These are phyloP conservation scores for Hymenoscyphus infarciens DNA, from an alignment of 2,329 filamentous ascomycete genomes.

Conservation along the genomic window DNA sequence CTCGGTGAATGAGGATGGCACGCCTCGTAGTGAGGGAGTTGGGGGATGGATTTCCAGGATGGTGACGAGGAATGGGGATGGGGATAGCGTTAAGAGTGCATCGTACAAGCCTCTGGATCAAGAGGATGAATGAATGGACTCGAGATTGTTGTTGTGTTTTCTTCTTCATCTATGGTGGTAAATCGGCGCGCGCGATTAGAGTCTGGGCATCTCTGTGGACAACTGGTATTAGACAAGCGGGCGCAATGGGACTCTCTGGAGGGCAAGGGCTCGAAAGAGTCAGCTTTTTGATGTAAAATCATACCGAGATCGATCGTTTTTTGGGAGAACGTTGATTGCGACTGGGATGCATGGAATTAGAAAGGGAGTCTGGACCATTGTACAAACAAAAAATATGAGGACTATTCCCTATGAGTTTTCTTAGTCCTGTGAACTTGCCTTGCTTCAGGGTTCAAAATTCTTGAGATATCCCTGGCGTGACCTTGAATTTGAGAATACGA, in stretches of 20 bases:
- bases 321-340: neutral
- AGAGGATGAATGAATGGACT: slow-evolving; percentile 34
- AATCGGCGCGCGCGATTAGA: too few relatives aligned
- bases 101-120: slow-evolving; percentile 41
- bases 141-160: neutral
- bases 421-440: neutral
- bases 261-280: neutral
- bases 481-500: too few relatives aligned
- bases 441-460: too few relatives aligned
- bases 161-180: neutral
- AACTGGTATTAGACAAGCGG: slow-evolving; percentile 14
- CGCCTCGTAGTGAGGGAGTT: slow-evolving; percentile 46
- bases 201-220: slow-evolving; percentile 1
- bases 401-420: neutral
- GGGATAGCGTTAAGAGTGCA: slow-evolving; percentile 28
- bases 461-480: too few relatives aligned
- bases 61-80: slow-evolving; percentile 48
- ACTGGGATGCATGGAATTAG: neutral
- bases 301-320: neutral
- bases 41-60: slow-evolving; percentile 68
- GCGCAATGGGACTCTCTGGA: slow-evolving; percentile 12
- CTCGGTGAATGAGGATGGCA: slow-evolving; percentile 30
- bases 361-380: neutral
- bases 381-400: neutral
- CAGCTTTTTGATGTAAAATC: slow-evolving; percentile 16